phyloP scores from a whole-genome alignment of 331 rosid species.

The Pyrus hybrid region DNA sequence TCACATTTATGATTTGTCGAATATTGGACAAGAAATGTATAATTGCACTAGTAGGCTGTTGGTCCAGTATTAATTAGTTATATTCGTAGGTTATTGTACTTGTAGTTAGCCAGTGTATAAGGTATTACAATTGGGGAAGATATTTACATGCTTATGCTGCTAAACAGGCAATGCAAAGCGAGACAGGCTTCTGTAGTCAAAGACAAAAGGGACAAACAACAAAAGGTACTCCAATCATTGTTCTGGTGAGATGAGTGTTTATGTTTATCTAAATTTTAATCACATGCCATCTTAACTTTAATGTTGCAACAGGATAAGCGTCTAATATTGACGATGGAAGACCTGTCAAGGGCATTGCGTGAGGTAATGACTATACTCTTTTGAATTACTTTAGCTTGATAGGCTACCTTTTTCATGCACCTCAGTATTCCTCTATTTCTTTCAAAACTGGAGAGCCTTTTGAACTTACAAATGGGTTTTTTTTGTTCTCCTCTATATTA shows the following conservation, averaged over 20 bases:
- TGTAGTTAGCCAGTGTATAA: neutral
- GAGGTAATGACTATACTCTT: conserved; percentile 39
- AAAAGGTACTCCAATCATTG: conserved; percentile 42
- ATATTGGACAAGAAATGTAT: neutral
- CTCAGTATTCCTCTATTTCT: neutral
- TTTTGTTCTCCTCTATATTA: no score
- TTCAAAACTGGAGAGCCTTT: neutral
- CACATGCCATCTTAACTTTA: conserved; percentile 6
- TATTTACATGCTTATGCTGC: conserved; percentile 8
- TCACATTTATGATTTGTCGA: neutral
- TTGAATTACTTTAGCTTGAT: neutral
- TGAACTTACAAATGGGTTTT: neutral
- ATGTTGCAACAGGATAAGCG: conserved; percentile 63
- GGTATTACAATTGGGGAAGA: neutral
- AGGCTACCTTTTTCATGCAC: neutral
- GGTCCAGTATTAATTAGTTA: neutral
- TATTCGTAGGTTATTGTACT: neutral
- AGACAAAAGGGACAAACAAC: conserved; percentile 94
- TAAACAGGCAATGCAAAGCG: conserved; percentile 83
- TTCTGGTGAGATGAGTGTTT: neutral
- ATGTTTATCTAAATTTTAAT: neutral
- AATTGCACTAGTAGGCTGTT: neutral
- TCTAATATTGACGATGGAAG: conserved; percentile 80
- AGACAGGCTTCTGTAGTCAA: conserved; percentile 74
- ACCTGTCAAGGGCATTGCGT: conserved; percentile 71